Evolutionary conservation across 441 rosid species (phyloP), one percentile per base, ranked within the genome.

Genomic region (Theobroma grandiflorum): DNA sequence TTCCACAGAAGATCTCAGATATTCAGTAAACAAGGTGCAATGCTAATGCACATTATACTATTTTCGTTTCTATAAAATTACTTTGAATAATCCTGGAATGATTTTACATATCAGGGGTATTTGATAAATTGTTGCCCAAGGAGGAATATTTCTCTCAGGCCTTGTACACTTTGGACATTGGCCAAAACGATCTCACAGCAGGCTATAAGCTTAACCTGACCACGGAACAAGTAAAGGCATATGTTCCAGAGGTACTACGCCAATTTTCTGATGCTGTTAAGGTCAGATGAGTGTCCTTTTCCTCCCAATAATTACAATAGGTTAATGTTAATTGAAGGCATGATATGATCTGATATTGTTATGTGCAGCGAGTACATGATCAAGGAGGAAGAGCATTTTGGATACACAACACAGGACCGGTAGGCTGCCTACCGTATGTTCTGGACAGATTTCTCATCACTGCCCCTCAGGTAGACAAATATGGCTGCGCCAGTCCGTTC

Each of bases 401-500:
- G 97, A 87, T 93, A 74, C 99, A 92, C 76, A 93, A 93, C 85
- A 91, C 96, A 1, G 97, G 88, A 31, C 98, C 98, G 6, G 78
- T 86, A 1, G 97, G 99, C 2, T 95, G 97, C 84, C 78, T 89
- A 9, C 97, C 96, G 0, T 91, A 87, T 61, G 78, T 84, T 20
- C 59, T 95, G 69, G 93, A 83, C 77, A 82, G 89, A 47, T 84
- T 86, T 70, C 88, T 80, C 2, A 83, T 88, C 57, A 87, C 78
- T 6, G 84, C 81, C 0, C 82, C 87, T 8, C 87, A 87, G 68
- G 77, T 87, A 3, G 94, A 93, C 52, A 76, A 47, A 12, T 64
- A 81, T 20, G 98, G 99, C 12, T 92, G 99, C 72, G 90, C 91
- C 0, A 73, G 75, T 74, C 89, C 94, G 0, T 90, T 76, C 83